These are phyloP conservation scores for Penicillium sp. DNA, from an alignment of 2,329 filamentous ascomycete species.

Conservation along the genomic window DNA sequence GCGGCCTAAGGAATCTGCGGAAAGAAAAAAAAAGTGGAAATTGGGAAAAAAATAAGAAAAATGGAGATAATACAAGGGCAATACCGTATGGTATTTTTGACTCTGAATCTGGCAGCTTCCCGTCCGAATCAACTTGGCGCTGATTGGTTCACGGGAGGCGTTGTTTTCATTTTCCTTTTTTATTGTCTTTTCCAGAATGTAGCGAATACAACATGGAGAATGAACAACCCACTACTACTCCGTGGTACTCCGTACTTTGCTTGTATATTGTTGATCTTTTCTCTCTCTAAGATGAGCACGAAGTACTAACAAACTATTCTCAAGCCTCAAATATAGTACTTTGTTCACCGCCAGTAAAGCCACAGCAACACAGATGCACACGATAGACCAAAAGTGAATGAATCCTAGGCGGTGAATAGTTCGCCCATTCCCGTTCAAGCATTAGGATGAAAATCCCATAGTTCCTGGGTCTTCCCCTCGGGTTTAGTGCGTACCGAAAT, in stretches of 20 bases:
- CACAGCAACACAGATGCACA: conserved; percentile 6
- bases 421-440: conserved; percentile 9
- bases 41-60: not conserved
- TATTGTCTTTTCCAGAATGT: conserved; percentile 10
- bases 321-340: no score
- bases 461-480: conserved; percentile 22
- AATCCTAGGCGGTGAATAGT: conserved; percentile 8
- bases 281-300: not conserved
- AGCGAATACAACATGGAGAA: conserved; percentile 1
- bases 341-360: conserved; percentile 1
- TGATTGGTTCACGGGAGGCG: conserved; percentile 23
- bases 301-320: no score
- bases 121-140: conserved; percentile 20
- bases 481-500: conserved; percentile 23
- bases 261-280: no score
- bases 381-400: conserved; percentile 7
- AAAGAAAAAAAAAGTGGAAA: not conserved
- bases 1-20: conserved; percentile 20
- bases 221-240: not conserved
- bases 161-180: conserved; percentile 6
- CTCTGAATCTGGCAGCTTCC: conserved; percentile 10
- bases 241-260: no score
- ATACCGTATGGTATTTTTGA: conserved; percentile 13
- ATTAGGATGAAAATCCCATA: conserved; percentile 11
- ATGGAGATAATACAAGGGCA: not conserved